Base-by-base conservation (phyloP, 1,284 basidiomycete genomes). In the Abortiporus biennis region DNA sequence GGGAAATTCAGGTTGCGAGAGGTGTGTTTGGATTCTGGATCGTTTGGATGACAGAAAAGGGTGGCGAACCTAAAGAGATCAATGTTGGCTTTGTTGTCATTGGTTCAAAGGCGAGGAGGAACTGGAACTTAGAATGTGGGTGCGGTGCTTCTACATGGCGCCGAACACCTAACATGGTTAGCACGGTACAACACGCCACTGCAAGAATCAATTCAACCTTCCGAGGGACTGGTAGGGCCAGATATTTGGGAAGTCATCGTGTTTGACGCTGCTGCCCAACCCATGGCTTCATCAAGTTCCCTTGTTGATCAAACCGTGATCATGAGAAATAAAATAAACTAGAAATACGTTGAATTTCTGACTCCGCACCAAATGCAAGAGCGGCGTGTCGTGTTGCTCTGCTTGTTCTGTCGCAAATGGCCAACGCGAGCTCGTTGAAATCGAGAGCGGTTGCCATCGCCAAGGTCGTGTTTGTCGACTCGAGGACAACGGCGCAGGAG, bases 261-360 rank as follows among this genome's bases (percentile, higher is more conserved):
- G 36, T 41, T 34, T 41, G 40, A 25, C 33, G 25, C 30, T 36
- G 20, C 11, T 19, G 32, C 33, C 15, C 20, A 23, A n/a, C 21
- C 13, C 15, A 32, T 30, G 30, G 19, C 9, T 9, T 13, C 40
- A 42, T 42, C 40, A 42, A 9, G 33, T 15, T 42, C 35, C 31
- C 21, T 29, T 34, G 40, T 42, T 42, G 40, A 42, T 42, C 40
- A 42, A 36, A 32, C 33, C 33, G 22, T 36, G 40, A 42, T 42
- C 33, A 6, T 42, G 40, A 32, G 40, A 42, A n/a, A 36, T 33
- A 20, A 20, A 22, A 25, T 13, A 25, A 13, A 16, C 35, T 13
- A 12, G 22, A 36, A 29, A n/a, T 29, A n/a, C 9, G 11, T 37
- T 5, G n/a, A 11, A 19, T 37, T 9, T 13, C 13, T 17, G 23